Evolutionary conservation across 163 green algal species (phyloP), one percentile per base, ranked within the genome.

Genomic region (Chloromonas sp.): DNA sequence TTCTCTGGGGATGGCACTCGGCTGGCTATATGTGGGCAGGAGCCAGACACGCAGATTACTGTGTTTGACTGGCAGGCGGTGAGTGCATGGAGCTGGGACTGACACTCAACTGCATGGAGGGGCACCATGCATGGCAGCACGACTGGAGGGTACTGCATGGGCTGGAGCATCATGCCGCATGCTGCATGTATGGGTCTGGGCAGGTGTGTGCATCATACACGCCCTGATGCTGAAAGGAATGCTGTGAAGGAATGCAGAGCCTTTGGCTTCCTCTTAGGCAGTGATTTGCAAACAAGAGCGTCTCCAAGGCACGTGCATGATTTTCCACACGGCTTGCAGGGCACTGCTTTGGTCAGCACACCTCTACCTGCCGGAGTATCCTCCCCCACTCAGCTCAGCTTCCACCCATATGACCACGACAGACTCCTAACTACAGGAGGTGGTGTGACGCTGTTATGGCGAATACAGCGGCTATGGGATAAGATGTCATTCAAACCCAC

Each of bases 351-450:
- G 78, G 8, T 82, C 57, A 66, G 66, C 66, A 11, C 66, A 11
- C 66, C 66, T 5, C 66, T 74, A 11, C 66, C 66, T 11, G 5
- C 66, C 66, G 11, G 11, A 5, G 36, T 36, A 36, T 74, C 66
- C 61, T 11, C 86, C 61, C 86, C 82, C 2, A 58, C 36, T 15
- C 60, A 79, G 0, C 74, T 86, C 61, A 88, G 83, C 82, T 93
- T 93, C 71, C 90, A 93, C 60, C 90, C 90, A 1, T 83, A 85
- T 14, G 87, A 92, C 71, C 3, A 76, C 1, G 82, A 87, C 66
- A 77, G 83, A 3, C 71, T 93, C 62, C 60, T 81, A 61, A 88
- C 87, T 70, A 84, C 58, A 58, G 81, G 84, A 71, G 79, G 57
- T 58, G 70, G 84, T 61, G 36, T 58, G 62, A 13, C 79, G 13